Percentiles rank a stretch among this genome's conserved stretches.
Conservation (phyloP, 208 protist genomes). For the Trypanosoma scelopori region DNA sequence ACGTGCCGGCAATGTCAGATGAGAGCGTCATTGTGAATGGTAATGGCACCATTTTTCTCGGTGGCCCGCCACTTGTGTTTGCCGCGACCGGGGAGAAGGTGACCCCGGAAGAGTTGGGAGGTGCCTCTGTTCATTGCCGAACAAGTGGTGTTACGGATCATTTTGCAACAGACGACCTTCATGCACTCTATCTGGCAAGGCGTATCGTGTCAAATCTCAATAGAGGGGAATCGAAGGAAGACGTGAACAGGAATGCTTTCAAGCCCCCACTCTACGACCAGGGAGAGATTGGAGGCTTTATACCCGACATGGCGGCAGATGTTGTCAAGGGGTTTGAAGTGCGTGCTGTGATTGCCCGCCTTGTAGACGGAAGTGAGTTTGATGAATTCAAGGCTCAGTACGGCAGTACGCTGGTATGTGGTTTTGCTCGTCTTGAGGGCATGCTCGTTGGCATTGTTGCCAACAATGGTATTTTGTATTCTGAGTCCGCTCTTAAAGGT, state of each 20-base stretch:
- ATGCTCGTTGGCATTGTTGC: slow-evolving; percentile 95
- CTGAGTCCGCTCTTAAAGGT: slow-evolving; percentile 88
- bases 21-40: slow-evolving; percentile 93
- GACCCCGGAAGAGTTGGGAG: slow-evolving; percentile 93
- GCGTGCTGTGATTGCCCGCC: slow-evolving; percentile 84
- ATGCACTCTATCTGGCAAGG: slow-evolving; percentile 88
- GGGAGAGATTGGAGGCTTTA: slow-evolving; percentile 87
- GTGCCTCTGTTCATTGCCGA: slow-evolving; percentile 93
- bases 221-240: slow-evolving; percentile 20
- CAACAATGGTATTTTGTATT: slow-evolving; percentile 97
- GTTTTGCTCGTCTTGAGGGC: slow-evolving; percentile 93
- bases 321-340: slow-evolving; percentile 91
- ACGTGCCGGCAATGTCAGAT: slow-evolving; percentile 96
- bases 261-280: slow-evolving; percentile 83
- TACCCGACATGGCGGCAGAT: slow-evolving; percentile 82
- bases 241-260: slow-evolving; percentile 42
- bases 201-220: slow-evolving; percentile 91
- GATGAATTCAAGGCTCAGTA: slow-evolving; percentile 96
- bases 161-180: slow-evolving; percentile 89
- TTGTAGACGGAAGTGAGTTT: slow-evolving; percentile 94
- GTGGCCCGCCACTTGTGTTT: slow-evolving; percentile 93
- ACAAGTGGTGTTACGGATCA: slow-evolving; percentile 92
- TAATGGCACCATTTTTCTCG: slow-evolving; percentile 96
- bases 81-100: slow-evolving; percentile 94
- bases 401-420: slow-evolving; percentile 91